Evolutionary conservation across 2,329 filamentous ascomycete genomes (phyloP), one percentile per base, ranked within the genome.

Genomic region (Penicillium griseofulvum): DNA sequence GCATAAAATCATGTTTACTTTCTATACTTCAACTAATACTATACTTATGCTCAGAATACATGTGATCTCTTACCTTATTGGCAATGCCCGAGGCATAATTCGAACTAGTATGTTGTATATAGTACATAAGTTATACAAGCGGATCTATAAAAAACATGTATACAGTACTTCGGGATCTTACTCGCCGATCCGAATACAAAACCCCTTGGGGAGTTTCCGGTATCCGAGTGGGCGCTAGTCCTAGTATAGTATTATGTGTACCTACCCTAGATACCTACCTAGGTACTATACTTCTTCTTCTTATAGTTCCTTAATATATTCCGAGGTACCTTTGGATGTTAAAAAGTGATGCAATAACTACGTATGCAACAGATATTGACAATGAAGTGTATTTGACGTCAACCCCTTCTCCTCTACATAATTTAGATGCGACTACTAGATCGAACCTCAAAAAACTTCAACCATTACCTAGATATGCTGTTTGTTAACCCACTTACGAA

Each of bases 361-460:
- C 39, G n/a, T 19, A 8, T 33, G 19, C 3, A n/a, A 24, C 12
- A 24, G 16, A n/a, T 16, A 26, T 9, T 4, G 8, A 3, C 16
- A 12, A 39, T 61, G 64, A 64, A 42, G 44, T 65, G 52, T 38
- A 14, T 10, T 64, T 65, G 57, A 67, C 64, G 63, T 66, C 62
- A 64, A 58, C 0, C 34, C 34, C 51, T 58, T 16, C 12, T 7
- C 39, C 39, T 5, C 17, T 11, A 19, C 4, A 39, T 17, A 24
- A 26, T 42, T n/a, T n/a, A 16, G 3, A 28, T n/a, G 24, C 4
- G 24, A 26, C 51, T 53, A 48, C 17, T 19, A 19, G 17, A 2
- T 14, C 22, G 4, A 19, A 22, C 2, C n/a, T 9, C 7, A 19
- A 31, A 31, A 1, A 10, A 5, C 5, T 33, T 11, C 36, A 38